Conservation (phyloP, 805 yeast species). For the Kuraishia floccosa region DNA sequence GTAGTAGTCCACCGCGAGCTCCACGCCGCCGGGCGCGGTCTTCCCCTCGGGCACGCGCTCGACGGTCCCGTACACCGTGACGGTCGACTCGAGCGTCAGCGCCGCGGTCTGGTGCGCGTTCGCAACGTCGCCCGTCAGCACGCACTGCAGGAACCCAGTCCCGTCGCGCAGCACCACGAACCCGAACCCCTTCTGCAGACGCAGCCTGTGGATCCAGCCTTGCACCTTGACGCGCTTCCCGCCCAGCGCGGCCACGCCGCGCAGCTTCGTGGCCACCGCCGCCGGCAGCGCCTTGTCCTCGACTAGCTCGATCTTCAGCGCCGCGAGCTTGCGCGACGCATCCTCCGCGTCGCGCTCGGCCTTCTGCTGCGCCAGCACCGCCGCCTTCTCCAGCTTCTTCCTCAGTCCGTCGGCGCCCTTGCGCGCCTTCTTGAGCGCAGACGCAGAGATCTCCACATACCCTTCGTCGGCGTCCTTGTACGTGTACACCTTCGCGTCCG, state of each 20-base stretch:
- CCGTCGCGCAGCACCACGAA: constrained; percentile 94
- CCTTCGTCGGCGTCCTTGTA: constrained; percentile 43
- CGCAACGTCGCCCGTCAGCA: constrained; percentile 85
- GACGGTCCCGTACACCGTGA: constrained; percentile 70
- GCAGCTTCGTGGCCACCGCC: constrained; percentile 60
- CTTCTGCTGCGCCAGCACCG: constrained; percentile 39
- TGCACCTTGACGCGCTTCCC: constrained; percentile 56
- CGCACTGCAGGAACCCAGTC: constrained; percentile 80
- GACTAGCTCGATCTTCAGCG: constrained; percentile 63
- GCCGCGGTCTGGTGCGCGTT: constrained; percentile 76
- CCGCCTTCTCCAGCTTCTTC: constrained; percentile 66
- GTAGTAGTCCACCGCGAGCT: constrained; percentile 83
- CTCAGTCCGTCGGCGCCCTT: constrained; percentile 89
- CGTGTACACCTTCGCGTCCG: constrained; percentile 45
- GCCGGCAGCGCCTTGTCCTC: constrained; percentile 66
- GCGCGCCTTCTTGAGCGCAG: constrained; percentile 92
- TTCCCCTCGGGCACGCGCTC: constrained; percentile 90
- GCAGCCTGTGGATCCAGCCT: constrained; percentile 96
- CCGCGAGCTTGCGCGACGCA: constrained; percentile 63
- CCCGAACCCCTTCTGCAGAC: constrained; percentile 85
- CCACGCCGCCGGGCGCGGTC: constrained; percentile 96
- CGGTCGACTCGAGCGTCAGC: constrained; percentile 81
- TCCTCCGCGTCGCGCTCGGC: constrained; percentile 57
- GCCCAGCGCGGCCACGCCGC: constrained; percentile 44
- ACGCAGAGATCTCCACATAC: constrained; percentile 75